Conservation (phyloP, 345 rosid species). For the Noccaea caerulescens region DNA sequence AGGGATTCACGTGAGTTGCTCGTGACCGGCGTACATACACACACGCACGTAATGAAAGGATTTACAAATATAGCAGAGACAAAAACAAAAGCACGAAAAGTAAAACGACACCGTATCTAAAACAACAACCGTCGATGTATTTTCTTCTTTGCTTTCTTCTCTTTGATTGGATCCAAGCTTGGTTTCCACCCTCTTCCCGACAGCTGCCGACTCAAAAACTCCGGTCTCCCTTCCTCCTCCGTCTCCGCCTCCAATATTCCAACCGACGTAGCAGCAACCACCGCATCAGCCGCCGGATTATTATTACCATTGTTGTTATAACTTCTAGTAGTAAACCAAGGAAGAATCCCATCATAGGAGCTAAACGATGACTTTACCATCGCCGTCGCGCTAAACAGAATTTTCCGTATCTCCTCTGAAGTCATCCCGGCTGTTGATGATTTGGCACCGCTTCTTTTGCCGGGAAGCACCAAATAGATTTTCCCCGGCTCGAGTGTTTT, state of each 20-base stretch:
- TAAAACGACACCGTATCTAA: conserved; percentile 30
- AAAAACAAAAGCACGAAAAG: neutral
- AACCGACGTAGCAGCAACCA: conserved; percentile 41
- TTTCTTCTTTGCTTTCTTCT: conserved; percentile 62
- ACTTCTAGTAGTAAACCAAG: conserved; percentile 49
- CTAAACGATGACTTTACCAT: conserved; percentile 49
- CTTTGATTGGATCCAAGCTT: conserved; percentile 71
- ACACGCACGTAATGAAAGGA: conserved; percentile 26
- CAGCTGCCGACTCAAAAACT: conserved; percentile 58
- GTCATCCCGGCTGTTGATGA: conserved; percentile 38
- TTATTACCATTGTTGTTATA: conserved; percentile 29
- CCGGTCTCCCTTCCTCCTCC: conserved; percentile 53
- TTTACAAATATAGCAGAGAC: conserved; percentile 6
- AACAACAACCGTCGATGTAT: conserved; percentile 53
- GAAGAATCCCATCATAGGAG: conserved; percentile 53
- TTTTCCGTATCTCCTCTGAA: conserved; percentile 55
- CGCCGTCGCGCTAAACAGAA: conserved; percentile 53
- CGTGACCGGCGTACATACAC: conserved; percentile 39
- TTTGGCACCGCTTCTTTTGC: conserved; percentile 45
- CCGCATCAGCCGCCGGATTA: conserved; percentile 42
- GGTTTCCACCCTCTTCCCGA: conserved; percentile 92
- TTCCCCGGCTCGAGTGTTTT: conserved; percentile 57
- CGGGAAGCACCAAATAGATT: conserved; percentile 67
- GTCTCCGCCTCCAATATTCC: conserved; percentile 39
- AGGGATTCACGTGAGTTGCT: conserved; percentile 25